Evolutionary conservation across 345 rosid genomes (phyloP), one percentile per base, ranked within the genome.

Genomic region (Euphorbia tirucalli): DNA sequence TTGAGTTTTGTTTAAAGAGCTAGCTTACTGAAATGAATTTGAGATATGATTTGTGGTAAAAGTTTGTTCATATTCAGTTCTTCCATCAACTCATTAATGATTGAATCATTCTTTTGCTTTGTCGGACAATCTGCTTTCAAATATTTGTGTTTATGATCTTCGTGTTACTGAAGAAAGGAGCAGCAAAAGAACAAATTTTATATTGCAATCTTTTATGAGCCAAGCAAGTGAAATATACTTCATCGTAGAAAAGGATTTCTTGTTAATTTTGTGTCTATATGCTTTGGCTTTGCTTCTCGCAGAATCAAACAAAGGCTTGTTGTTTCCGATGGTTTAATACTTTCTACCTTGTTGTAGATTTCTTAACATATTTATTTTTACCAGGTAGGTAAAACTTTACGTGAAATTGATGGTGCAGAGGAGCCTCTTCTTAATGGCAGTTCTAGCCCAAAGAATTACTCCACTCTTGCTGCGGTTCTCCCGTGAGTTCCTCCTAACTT

Each of bases 371-470:
- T 31, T 14, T n/a, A 43, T 77, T 44, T 49, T 71, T 32, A 77
- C 54, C 80, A 89, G 93, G 85, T 54, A 64, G 88, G 83, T 56
- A 86, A 83, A 80, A 66, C 86, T 74, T 83, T 90, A 25, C 88
- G 84, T 27, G 98, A 92, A 89, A 87, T 85, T 60, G 84, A 72
- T 56, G 19, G 69, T 54, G 83, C 76, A 35, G 86, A 83, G 46
- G 95, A 89, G 80, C 95, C 92, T 80, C 94, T 94, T 71, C 77
- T 90, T 79, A 80, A 75, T 74, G 90, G 83, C 70, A 85, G 80
- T 67, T 80, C 70, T 55, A 55, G 35, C 70, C 72, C 85, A 32
- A 90, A 94, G 75, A 79, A 68, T 72, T 94, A 89, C 82, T 86
- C 96, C 65, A 73, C 85, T 75, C 59, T 70, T 58, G 83, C 97